A percentile compares a stretch with the other conserved stretches of the same genome.
Evolutionary conservation across 148 eudicot genomes (phyloP).

Genomic region (Selenicereus undatus): DNA sequence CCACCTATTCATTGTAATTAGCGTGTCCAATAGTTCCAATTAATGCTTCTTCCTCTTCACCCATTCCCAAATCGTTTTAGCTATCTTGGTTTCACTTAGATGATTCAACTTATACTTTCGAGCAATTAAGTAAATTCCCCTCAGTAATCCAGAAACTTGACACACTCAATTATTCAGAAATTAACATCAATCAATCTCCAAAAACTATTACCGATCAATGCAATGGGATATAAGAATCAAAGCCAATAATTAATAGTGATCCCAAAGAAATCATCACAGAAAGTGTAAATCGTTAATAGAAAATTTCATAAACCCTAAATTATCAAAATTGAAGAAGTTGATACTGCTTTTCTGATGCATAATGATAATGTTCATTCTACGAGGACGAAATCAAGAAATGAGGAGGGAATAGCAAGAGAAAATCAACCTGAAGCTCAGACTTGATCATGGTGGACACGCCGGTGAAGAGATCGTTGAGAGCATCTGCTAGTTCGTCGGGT

Average conservation of each 20-base stretch:
- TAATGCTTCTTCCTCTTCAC: neutral
- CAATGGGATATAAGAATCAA: neutral
- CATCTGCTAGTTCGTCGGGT: slow-evolving; percentile 51
- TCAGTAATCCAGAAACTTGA: neutral
- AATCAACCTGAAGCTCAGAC: slow-evolving; percentile 74
- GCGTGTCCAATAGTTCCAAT: neutral
- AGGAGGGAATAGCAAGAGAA: neutral
- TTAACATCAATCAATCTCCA: neutral
- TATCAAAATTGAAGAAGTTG: neutral
- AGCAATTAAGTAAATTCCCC: neutral
- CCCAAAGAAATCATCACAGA: neutral
- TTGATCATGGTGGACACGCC: slow-evolving; percentile 71
- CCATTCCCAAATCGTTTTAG: neutral
- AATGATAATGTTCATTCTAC: neutral
- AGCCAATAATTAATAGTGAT: neutral
- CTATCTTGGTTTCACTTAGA: too few relatives aligned
- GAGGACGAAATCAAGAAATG: neutral
- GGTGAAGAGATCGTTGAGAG: slow-evolving; percentile 67
- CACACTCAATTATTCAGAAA: neutral
- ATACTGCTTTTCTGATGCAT: neutral
- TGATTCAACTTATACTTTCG: neutral
- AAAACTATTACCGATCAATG: neutral
- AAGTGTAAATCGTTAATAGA: neutral
- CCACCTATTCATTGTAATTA: neutral
- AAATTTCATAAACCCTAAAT: slow-evolving; percentile 14